Evolutionary conservation across 345 rosid genomes (phyloP), one percentile per base, ranked within the genome.

Genomic region (Lepidium aucheri): DNA sequence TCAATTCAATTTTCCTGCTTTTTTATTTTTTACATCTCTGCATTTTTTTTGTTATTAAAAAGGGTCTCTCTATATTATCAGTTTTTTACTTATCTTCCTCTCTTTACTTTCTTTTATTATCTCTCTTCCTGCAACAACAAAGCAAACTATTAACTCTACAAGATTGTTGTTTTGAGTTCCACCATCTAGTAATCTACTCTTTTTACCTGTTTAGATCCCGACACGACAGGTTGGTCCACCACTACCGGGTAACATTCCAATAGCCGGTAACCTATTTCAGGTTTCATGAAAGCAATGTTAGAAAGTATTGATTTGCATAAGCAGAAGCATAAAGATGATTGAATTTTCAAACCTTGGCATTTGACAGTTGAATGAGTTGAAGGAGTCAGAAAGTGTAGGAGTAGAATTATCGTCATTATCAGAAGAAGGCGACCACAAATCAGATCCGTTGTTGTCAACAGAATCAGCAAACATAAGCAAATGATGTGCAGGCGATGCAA

Each of bases 191-290:
- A 2, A 14, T 36, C 38, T 46, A 49, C 50, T 59, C 49, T 26
- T 50, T 52, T 36, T 53, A 74, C 73, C 77, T 67, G 73, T 60
- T 74, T 91, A 91, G 69, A 89, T 87, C 68, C 96, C 98, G 59
- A 92, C 89, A 0, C 95, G 98, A 74, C 90, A 92, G 3, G 91
- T 81, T 5, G 96, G 89, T 15, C 90, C 95, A 8, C 84, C 90
- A 2, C 90, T 81, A 69, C 92, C 87, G 11, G 85, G 73, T 69
- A 78, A 77, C 86, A 91, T 85, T 35, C 89, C 85, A 26, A 87
- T 60, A 60, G 60, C 76, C 65, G 75, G 86, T 87, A 67, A 39
- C 69, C 77, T 74, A 53, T 34, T 28, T 12, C 42, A 55, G 34
- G 6, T 28, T 55, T 20, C 40, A 57, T 42, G 39, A 66, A 12